Evolutionary conservation across 2,329 filamentous ascomycete species (phyloP).

Genomic region (Endocalyx cinctus): DNA sequence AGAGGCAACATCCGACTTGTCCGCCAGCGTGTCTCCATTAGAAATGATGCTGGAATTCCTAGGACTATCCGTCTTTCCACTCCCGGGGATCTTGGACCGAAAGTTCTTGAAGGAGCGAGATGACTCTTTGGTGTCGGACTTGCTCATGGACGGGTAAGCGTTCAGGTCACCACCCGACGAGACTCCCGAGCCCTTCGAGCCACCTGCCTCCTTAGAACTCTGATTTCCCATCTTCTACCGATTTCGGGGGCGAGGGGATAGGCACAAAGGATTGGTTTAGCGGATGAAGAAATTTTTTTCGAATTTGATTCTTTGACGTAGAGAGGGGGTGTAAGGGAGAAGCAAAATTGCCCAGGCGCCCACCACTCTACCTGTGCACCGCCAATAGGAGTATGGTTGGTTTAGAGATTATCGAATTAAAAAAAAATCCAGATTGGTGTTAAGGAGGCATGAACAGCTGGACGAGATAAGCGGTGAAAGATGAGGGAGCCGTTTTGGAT

Average conservation of each 20-base stretch:
- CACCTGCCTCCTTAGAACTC: slow-evolving; percentile 56
- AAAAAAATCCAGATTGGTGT: slow-evolving; percentile 21
- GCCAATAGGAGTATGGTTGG: no score
- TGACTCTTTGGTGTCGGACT: slow-evolving; percentile 90
- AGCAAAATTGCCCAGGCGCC: slow-evolving; percentile 17
- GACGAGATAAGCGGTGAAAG: slow-evolving; percentile 46
- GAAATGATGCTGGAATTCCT: slow-evolving; percentile 66
- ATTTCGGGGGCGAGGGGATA: no score
- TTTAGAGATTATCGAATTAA: no score
- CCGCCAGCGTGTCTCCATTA: slow-evolving; percentile 51
- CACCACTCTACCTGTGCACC: slow-evolving; percentile 20
- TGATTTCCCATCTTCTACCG: slow-evolving; percentile 69
- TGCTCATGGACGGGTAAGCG: slow-evolving; percentile 87
- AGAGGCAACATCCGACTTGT: slow-evolving; percentile 72
- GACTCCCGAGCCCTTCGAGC: slow-evolving; percentile 46
- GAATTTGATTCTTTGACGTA: no score
- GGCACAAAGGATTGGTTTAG: no score
- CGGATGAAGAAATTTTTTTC: no score
- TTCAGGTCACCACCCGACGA: slow-evolving; percentile 58
- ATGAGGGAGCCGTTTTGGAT: slow-evolving; percentile 40
- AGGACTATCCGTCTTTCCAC: slow-evolving; percentile 71
- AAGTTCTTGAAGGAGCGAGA: slow-evolving; percentile 80
- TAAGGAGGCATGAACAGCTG: slow-evolving; percentile 52
- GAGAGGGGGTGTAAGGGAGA: no score
- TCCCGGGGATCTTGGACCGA: slow-evolving; percentile 82